Evolutionary conservation across 148 eudicot species (phyloP).

Genomic region (Polygonum aviculare): DNA sequence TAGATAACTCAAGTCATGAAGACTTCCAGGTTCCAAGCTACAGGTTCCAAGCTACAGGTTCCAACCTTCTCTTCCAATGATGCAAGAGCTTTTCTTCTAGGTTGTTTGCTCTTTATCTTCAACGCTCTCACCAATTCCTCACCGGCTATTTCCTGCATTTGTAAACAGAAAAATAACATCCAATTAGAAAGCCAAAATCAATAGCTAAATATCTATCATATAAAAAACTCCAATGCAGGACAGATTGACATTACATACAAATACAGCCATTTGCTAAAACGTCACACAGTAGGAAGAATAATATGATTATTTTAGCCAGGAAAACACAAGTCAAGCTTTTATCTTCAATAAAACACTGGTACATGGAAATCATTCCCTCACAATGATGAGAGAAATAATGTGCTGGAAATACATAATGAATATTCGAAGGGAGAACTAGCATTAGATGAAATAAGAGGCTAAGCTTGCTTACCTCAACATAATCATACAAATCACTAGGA

Average conservation of each 20-base stretch:
- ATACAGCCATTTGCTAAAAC: neutral
- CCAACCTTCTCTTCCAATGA: conserved; percentile 71
- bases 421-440: neutral
- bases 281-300: neutral
- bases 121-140: conserved; percentile 62
- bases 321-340: neutral
- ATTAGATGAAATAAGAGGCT: neutral
- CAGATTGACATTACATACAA: neutral
- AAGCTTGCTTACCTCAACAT: conserved; percentile 60
- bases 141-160: conserved; percentile 81
- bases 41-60: conserved; percentile 5
- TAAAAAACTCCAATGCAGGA: neutral
- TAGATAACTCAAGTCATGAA: too few relatives aligned
- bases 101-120: conserved; percentile 77
- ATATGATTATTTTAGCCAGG: neutral
- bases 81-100: conserved; percentile 88
- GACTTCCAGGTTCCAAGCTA: too few relatives aligned
- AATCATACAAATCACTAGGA: conserved; percentile 71
- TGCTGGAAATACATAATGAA: neutral
- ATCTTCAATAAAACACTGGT: neutral
- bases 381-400: neutral
- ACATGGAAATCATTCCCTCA: neutral
- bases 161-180: neutral
- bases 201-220: neutral
- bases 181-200: too few relatives aligned